Evolutionary conservation across 2,329 filamentous ascomycete genomes (phyloP).

Genomic region (Fusarium begoniae): DNA sequence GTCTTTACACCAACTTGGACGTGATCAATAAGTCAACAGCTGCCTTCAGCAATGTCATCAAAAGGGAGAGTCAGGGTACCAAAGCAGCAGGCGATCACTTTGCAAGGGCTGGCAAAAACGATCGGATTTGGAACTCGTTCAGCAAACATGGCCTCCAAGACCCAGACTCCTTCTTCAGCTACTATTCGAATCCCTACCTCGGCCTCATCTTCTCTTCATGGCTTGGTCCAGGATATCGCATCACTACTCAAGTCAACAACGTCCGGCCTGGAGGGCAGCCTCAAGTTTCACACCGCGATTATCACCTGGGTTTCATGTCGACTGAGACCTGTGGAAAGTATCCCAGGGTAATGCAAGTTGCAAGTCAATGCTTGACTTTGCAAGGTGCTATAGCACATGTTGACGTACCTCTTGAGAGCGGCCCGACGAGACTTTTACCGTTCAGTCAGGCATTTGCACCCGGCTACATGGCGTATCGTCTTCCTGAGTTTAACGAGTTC

Average conservation of each 20-base stretch:
- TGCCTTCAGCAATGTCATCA: slow-evolving; percentile 60
- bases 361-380: slow-evolving; percentile 66
- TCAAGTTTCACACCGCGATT: slow-evolving; percentile 69
- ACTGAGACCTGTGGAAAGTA: slow-evolving; percentile 55
- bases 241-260: slow-evolving; percentile 71
- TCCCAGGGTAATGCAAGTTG: slow-evolving; percentile 62
- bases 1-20: slow-evolving; percentile 56
- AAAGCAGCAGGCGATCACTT: slow-evolving; percentile 67
- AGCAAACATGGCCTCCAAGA: slow-evolving; percentile 66
- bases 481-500: slow-evolving; percentile 60
- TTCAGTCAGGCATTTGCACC: slow-evolving; percentile 66
- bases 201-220: slow-evolving; percentile 61
- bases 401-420: slow-evolving; percentile 66
- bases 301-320: slow-evolving; percentile 71
- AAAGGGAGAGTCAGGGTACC: slow-evolving; percentile 49
- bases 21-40: slow-evolving; percentile 58
- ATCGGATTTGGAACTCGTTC: slow-evolving; percentile 73
- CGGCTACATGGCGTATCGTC: slow-evolving; percentile 67
- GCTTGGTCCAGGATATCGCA: slow-evolving; percentile 67
- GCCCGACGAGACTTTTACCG: slow-evolving; percentile 68
- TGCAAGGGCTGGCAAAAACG: slow-evolving; percentile 63
- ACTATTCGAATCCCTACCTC: slow-evolving; percentile 70
- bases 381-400: slow-evolving; percentile 71
- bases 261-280: slow-evolving; percentile 66
- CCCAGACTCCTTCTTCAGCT: slow-evolving; percentile 61